Conservation (phyloP, 257 asterid species). For the Marsdenia floribunda region DNA sequence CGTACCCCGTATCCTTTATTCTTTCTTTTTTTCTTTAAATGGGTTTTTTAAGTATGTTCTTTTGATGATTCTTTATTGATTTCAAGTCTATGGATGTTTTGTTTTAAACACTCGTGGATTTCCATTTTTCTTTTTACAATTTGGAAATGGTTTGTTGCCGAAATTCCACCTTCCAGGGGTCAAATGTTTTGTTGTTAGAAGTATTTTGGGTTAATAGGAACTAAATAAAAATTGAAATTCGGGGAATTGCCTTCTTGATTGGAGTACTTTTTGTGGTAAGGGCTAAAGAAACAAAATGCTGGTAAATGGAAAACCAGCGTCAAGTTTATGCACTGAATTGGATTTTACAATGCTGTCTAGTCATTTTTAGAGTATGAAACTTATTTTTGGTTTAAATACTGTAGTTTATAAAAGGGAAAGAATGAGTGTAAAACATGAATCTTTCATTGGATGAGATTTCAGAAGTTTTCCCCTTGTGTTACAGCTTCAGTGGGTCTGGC, state of each 20-base stretch:
- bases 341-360: background rate
- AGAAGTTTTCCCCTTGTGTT: too few species aligned
- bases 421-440: background rate
- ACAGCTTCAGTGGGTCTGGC: too few species aligned
- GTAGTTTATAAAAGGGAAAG: background rate
- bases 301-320: background rate
- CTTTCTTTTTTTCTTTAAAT: background rate
- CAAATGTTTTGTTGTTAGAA: background rate
- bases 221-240: background rate
- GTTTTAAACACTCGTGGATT: background rate
- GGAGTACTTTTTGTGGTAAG: background rate
- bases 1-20: conserved; percentile 80
- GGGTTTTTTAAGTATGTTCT: background rate
- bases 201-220: background rate
- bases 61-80: background rate
- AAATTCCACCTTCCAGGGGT: background rate
- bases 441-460: background rate
- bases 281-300: too few species aligned
- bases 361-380: background rate
- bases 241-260: background rate
- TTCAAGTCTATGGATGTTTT: background rate
- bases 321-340: background rate
- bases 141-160: background rate
- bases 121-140: background rate
- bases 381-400: background rate